A percentile compares a stretch with the other conserved stretches of the same genome.
Evolutionary conservation across 495 filamentous ascomycete species (phyloP).

Genomic region (Parmelia sp.): DNA sequence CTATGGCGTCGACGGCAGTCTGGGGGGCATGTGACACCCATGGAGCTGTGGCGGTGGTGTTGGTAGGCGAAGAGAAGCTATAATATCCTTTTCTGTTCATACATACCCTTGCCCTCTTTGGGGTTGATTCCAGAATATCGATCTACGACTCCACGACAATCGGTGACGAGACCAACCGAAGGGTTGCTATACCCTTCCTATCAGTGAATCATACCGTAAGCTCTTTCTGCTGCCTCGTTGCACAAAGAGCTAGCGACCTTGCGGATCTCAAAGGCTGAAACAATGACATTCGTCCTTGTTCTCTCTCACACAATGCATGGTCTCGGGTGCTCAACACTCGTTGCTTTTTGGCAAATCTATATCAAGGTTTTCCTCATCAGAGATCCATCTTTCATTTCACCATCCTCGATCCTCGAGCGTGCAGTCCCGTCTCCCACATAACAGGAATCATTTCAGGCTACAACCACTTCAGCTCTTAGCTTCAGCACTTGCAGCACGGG

Average conservation of each 20-base stretch:
- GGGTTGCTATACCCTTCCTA: neutral
- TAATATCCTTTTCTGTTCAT: too few relatives aligned
- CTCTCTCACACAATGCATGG: neutral
- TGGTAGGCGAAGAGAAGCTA: conserved; percentile 1
- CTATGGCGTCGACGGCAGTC: neutral
- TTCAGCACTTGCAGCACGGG: too few relatives aligned
- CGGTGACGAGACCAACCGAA: too few relatives aligned
- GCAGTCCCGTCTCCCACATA: too few relatives aligned
- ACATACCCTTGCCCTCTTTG: too few relatives aligned
- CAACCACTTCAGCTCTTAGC: neutral
- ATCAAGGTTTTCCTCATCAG: too few relatives aligned
- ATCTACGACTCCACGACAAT: neutral
- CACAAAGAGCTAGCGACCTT: neutral
- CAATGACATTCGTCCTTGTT: neutral
- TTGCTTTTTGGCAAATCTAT: neutral
- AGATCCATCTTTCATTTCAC: neutral
- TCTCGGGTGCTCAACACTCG: neutral
- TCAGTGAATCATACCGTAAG: neutral
- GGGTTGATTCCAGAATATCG: too few relatives aligned
- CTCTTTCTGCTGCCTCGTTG: neutral
- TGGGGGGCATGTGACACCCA: neutral
- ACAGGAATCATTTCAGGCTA: neutral
- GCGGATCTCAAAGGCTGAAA: neutral
- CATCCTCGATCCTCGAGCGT: neutral
- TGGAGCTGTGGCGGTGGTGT: conserved; percentile 1